Evolutionary conservation across 768 basidiomycete genomes (phyloP), one percentile per base, ranked within the genome.

Genomic region (Suillus paluster): DNA sequence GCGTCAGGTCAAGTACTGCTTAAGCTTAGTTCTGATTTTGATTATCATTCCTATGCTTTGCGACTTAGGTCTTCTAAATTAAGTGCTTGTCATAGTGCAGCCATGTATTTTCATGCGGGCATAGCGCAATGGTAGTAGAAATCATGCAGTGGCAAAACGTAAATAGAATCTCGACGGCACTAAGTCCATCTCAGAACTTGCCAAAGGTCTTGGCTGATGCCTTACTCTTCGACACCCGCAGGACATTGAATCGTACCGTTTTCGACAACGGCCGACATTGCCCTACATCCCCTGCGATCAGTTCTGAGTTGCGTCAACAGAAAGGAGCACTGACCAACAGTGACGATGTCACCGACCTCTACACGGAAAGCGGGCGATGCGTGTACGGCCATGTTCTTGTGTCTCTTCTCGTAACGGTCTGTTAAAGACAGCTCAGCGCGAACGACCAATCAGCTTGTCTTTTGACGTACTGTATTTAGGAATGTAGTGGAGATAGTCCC

Each of bases 251-350:
- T 56, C 97, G 93, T 72, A 98, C 94, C 38, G 97, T 99, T 82
- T 99, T 99, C 64, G 97, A 99, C 72, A 99, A 80, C 70, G 97
- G 97, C 76, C 97, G 91, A 84, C 97, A 99, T 87, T 99, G 97
- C 39, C 95, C 95, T 95, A 49, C 12, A 10, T 39, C 25, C 8
- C 2, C n/a, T 0, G 52, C 23, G 1, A 33, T 57, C 67, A 52
- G 66, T 66, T 48, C 42, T 44, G 5, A 27, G 23, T 15, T 21
- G 45, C 7, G 1, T 19, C 27, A 21, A 25, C 38, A 23, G 17
- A 25, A 56, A 54, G 68, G 67, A 55, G 44, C 7, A 88, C 91
- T 68, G 70, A 92, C 95, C 95, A 67, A 99, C 96, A 63, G 96
- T 99, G 68, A 99, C 97, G 60, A 83, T 80, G 76, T 99, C 97